Evolutionary conservation across 2,329 filamentous ascomycete genomes (phyloP).

Genomic region (Sclerotinia subarctica): DNA sequence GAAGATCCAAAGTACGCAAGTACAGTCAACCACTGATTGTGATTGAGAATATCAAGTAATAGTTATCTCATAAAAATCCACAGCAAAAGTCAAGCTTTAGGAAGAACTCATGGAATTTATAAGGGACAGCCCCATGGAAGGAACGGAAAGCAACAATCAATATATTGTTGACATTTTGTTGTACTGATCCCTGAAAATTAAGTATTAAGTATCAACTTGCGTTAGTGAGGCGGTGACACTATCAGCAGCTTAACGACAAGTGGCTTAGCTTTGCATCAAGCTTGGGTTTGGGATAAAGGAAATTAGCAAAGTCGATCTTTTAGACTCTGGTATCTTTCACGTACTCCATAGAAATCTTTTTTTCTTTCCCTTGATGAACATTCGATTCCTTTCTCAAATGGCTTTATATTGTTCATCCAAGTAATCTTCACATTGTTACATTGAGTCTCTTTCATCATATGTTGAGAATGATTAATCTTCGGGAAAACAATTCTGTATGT

Average conservation of each 20-base stretch:
- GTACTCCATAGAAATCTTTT: not conserved
- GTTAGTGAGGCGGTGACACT: conserved; percentile 2
- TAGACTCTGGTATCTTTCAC: no score
- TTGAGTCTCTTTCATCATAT: no score
- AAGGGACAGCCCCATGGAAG: not conserved
- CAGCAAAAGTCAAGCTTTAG: no score
- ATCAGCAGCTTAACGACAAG: not conserved
- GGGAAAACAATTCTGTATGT: not conserved
- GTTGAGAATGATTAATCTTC: no score
- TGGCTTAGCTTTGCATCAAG: not conserved
- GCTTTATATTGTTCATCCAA: not conserved
- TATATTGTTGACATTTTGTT: conserved; percentile 5
- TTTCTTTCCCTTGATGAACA: not conserved
- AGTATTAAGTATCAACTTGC: not conserved
- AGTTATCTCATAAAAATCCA: conserved; percentile 3
- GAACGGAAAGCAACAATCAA: not conserved
- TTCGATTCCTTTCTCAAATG: not conserved
- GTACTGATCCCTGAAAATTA: not conserved
- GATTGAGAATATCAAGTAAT: not conserved
- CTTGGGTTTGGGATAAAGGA: not conserved
- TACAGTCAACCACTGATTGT: not conserved
- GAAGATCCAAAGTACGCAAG: not conserved
- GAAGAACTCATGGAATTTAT: not conserved
- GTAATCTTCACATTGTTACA: not conserved
- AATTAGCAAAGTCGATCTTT: conserved; percentile 12